Percentiles rank a stretch among this genome's conserved stretches.
phyloP scores from a whole-genome alignment of 2,329 filamentous ascomycete genomes.

The Hymenoscyphus linearis region DNA sequence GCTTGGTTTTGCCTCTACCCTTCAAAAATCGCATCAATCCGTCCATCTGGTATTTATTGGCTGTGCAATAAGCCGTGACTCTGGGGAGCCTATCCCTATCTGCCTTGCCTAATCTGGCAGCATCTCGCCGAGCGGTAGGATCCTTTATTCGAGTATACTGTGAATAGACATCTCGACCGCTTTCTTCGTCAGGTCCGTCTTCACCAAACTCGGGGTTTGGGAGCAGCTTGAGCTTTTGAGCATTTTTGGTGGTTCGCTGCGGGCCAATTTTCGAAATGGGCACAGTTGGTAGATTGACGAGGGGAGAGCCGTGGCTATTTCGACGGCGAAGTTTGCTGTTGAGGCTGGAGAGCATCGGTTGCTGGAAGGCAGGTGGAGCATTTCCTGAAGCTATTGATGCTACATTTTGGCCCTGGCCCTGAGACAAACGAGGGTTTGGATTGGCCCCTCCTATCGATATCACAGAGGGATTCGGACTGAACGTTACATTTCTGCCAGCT shows the following conservation, averaged over 20 bases:
- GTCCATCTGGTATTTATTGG: constrained; percentile 86
- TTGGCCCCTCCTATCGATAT: constrained; percentile 47
- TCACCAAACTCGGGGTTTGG: constrained; percentile 82
- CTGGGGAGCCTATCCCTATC: constrained; percentile 81
- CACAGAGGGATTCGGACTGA: constrained; percentile 65
- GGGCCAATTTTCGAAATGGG: constrained; percentile 73
- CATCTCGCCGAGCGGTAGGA: constrained; percentile 85
- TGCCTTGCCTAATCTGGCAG: constrained; percentile 86
- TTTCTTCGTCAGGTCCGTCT: constrained; percentile 77
- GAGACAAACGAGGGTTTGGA: constrained; percentile 35
- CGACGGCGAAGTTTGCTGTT: constrained; percentile 84
- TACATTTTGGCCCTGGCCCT: not conserved
- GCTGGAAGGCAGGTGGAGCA: constrained; percentile 33
- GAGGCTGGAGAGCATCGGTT: constrained; percentile 68
- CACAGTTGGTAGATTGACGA: constrained; percentile 32
- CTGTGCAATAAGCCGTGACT: constrained; percentile 95
- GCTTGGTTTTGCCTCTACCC: constrained; percentile 68
- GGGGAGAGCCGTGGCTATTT: constrained; percentile 66
- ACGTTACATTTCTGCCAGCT: constrained; percentile 59
- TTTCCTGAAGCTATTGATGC: constrained; percentile 32
- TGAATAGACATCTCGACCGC: constrained; percentile 90
- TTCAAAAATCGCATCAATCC: constrained; percentile 88
- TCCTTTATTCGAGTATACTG: constrained; percentile 98
- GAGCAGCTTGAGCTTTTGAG: constrained; percentile 94
- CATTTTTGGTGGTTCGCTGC: constrained; percentile 89